Base-by-base conservation (phyloP, 1,139 yeast genomes). In the Yamadazyma dushanensis region DNA sequence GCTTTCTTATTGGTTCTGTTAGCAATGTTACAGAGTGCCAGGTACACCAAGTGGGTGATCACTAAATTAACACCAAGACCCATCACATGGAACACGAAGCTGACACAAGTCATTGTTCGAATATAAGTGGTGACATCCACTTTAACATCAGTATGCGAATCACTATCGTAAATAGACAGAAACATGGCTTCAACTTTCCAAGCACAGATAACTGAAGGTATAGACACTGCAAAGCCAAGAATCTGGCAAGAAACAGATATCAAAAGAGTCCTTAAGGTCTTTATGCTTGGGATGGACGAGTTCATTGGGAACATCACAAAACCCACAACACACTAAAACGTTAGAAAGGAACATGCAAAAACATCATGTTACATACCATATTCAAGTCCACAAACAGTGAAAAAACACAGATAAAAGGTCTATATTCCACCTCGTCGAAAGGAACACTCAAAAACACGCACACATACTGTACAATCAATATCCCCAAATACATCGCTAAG, bases 361-460 rank as follows among this genome's bases (percentile, higher is more conserved):
- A 4, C 9, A 4, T 11, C 11, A 16, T n/a, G 10, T 15, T 28
- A 51, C 67, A 26, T 54, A 63, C 69, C 60, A 59, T 54, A 5
- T 58, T 34, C 7, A 62, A 37, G 28, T 60, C 50, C 38, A 47
- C 61, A n/a, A 61, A 37, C 21, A 52, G 49, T 4, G 66, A 57
- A 2, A 69, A 42, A 1, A 61, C 40, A 3, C 54, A 44, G 2
- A 62, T 45, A 1, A 53, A 36, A 0, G 79, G 78, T 18, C 73
- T 50, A 35, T 70, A 61, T 21, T 57, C 61, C 7, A 74, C 61
- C 13, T 59, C 65, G 15, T 72, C 70, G 41, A 67, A 68, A 1
- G 78, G 76, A 23, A 70, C 63, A 2, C 66, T 60, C 15, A 60
- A 51, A 42, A 66, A 74, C 28, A 67, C 58, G 20, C 61, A 49